Evolutionary conservation across 495 filamentous ascomycete genomes (phyloP), one percentile per base, ranked within the genome.

Genomic region (Penicillium cataractarum): DNA sequence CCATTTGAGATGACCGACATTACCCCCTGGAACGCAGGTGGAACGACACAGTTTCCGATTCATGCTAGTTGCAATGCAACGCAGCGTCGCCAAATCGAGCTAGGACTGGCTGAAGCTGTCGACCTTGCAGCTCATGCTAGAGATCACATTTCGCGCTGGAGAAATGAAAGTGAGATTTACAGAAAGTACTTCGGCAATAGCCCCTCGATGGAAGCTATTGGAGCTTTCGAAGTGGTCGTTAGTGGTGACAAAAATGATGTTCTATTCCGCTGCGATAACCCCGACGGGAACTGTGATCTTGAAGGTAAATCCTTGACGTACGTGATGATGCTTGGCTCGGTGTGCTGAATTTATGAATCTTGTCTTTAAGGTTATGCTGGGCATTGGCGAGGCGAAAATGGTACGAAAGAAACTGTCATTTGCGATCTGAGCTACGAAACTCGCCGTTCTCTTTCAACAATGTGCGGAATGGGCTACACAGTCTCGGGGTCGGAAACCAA

Each of bases 341-440:
- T 4, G 8, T 51, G 1, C 31, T 56, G 3, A 32, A 32, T 62
- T 32, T 62, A 33, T 35, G 46, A 61, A 39, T 37, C 26, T 58
- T 51, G n/a, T 24, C 27, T 15, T 31, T 21, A 15, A 83, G 81
- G 76, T 51, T 87, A 78, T 76, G 85, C 72, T 33, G 86, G 85
- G 55, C 86, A 88, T 76, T 86, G 81, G 82, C 80, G 86, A 32
- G 84, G 84, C 60, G 60, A 66, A 31, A 87, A 86, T 61, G 82
- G 78, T 8, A 85, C 84, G 6, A 69, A 76, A 8, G 83, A 88
- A 66, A 87, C 86, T 29, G 86, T 87, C 42, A 87, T 89, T 67
- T 89, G 85, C 70, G 74, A 78, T 9, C 73, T 83, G 15, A 86
- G 84, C 22, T 87, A 80, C 66, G 57, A 63, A 2, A 76, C 69